phyloP scores from a whole-genome alignment of 495 filamentous ascomycete genomes.

The Penicillium nucicola region DNA sequence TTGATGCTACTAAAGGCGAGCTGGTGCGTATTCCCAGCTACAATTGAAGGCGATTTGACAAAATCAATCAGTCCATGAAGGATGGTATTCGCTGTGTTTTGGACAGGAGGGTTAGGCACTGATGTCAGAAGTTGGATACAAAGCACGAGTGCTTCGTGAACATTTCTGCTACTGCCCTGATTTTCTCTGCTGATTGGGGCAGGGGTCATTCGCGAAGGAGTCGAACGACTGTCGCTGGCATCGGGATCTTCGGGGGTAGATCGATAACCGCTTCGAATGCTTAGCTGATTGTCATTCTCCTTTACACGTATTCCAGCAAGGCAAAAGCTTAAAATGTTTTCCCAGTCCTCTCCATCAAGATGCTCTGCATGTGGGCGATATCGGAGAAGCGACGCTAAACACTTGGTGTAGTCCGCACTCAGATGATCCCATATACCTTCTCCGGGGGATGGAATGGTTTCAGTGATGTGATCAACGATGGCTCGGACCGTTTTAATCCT shows the following conservation, averaged over 20 bases:
- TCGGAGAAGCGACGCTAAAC: conserved; percentile 64
- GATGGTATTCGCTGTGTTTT: conserved; percentile 54
- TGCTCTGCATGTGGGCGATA: conserved; percentile 76
- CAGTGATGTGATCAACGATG: conserved; percentile 75
- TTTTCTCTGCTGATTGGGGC: conserved; percentile 24
- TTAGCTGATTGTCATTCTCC: conserved; percentile 27
- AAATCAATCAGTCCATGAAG: conserved; percentile 57
- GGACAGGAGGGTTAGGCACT: conserved; percentile 68
- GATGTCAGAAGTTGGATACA: conserved; percentile 65
- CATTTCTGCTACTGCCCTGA: conserved; percentile 26
- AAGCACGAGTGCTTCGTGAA: conserved; percentile 56
- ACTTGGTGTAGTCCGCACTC: conserved; percentile 73
- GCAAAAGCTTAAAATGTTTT: conserved; percentile 65
- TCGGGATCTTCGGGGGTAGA: conserved; percentile 26
- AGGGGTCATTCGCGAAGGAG: conserved; percentile 33
- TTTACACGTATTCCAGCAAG: conserved; percentile 21
- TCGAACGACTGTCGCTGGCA: conserved; percentile 24
- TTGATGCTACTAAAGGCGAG: conserved; percentile 74
- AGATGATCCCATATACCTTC: conserved; percentile 70
- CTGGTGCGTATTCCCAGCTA: conserved; percentile 61
- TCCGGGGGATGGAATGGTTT: conserved; percentile 59
- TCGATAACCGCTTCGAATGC: conserved; percentile 23
- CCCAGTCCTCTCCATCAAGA: conserved; percentile 65
- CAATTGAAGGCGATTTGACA: conserved; percentile 53
- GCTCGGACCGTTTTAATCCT: conserved; percentile 73